These are phyloP conservation scores for Calocybe gambosa DNA, from an alignment of 1,284 basidiomycete genomes.

Conservation along the genomic window DNA sequence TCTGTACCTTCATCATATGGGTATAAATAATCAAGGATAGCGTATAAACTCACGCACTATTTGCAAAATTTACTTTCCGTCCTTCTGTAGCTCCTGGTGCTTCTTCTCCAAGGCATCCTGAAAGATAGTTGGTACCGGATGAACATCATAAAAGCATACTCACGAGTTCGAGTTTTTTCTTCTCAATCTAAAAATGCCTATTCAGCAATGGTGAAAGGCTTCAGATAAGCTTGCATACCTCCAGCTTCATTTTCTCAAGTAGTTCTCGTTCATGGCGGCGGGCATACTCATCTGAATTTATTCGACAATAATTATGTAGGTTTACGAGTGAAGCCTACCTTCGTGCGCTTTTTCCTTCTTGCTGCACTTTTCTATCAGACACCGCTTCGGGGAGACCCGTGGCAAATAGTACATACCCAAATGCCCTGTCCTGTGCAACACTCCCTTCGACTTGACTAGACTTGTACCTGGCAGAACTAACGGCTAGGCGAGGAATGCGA, in stretches of 20 bases:
- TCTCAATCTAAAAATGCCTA: conserved; percentile 39
- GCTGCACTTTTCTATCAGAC: conserved; percentile 31
- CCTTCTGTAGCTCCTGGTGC: conserved; percentile 18
- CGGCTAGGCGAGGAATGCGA: conserved; percentile 34
- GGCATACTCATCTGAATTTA: conserved; percentile 47
- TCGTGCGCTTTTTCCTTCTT: conserved; percentile 73
- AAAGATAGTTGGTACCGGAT: neutral
- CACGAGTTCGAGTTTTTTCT: conserved; percentile 55
- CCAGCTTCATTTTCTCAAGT: conserved; percentile 45
- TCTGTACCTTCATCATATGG: too few species aligned
- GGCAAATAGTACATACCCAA: conserved; percentile 31
- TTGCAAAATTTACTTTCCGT: conserved; percentile 4
- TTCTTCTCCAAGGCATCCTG: conserved; percentile 22
- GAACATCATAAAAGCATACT: conserved; percentile 2
- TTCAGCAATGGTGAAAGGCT: neutral
- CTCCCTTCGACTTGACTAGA: conserved; percentile 42
- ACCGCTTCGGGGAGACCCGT: conserved; percentile 5
- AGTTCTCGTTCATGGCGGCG: conserved; percentile 47
- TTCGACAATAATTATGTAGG: conserved; percentile 5
- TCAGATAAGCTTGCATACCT: conserved; percentile 37
- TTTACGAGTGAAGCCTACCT: conserved; percentile 31
- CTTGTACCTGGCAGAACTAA: conserved; percentile 32
- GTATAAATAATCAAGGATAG: neutral
- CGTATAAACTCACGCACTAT: neutral
- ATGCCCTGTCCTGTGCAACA: conserved; percentile 53